Evolutionary conservation across 2,329 filamentous ascomycete species (phyloP).

Genomic region (Exophiala lecanii-corni): DNA sequence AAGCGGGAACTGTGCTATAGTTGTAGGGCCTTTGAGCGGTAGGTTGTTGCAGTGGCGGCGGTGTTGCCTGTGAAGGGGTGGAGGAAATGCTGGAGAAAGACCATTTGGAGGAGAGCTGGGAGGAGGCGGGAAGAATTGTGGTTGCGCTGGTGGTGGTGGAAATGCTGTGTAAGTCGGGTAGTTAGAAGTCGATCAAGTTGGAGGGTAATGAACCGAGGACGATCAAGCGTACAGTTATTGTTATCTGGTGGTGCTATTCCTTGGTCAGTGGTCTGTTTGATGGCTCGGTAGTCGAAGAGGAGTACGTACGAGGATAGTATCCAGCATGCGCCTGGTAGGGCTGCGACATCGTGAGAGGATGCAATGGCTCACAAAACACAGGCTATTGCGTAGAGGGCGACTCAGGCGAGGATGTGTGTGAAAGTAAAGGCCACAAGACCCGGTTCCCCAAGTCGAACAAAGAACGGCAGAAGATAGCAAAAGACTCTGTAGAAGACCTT

Average conservation of each 20-base stretch:
- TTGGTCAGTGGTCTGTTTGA: conserved; percentile 5
- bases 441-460: background rate
- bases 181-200: too few relatives aligned
- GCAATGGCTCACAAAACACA: background rate
- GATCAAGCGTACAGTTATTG: conserved; percentile 16
- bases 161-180: too few relatives aligned
- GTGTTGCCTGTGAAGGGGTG: conserved; percentile 19
- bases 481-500: background rate
- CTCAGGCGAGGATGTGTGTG: background rate
- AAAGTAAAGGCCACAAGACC: background rate
- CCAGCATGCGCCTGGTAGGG: conserved; percentile 21
- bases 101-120: conserved; percentile 23
- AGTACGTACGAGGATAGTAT: conserved; percentile 28
- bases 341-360: background rate
- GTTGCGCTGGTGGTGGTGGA: conserved; percentile 27
- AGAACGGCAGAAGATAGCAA: background rate
- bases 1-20: conserved; percentile 24
- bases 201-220: too few relatives aligned
- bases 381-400: background rate
- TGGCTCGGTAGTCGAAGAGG: background rate
- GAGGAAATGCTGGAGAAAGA: conserved; percentile 16
- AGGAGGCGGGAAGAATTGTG: conserved; percentile 27
- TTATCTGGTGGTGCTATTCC: conserved; percentile 22
- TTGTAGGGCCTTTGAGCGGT: conserved; percentile 23
- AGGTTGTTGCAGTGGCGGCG: conserved; percentile 23